A percentile compares a stretch with the other conserved stretches of the same genome.
Conservation (phyloP, 2,329 filamentous ascomycete species). For the Fusarium cicatricum region DNA sequence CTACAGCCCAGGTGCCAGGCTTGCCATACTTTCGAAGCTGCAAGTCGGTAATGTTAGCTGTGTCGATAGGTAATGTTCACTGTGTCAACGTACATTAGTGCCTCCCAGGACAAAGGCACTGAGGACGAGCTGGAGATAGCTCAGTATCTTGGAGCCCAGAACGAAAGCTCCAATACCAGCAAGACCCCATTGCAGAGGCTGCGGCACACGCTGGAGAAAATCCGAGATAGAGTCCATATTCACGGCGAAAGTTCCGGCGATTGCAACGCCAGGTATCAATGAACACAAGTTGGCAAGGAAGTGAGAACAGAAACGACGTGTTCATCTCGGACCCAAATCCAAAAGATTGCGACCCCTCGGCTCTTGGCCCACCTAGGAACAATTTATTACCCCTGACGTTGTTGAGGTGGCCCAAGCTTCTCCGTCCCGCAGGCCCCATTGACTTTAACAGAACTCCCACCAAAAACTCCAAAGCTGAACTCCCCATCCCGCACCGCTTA, state of each 20-base stretch:
- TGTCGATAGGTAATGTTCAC: background rate
- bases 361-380: conserved; percentile 11
- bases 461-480: conserved; percentile 19
- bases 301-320: background rate
- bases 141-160: conserved; percentile 63
- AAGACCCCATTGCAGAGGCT: conserved; percentile 54
- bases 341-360: conserved; percentile 36
- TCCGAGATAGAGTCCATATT: conserved; percentile 43
- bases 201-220: conserved; percentile 51
- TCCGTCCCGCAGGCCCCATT: conserved; percentile 11
- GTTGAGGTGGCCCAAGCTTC: conserved; percentile 45
- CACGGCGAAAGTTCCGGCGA: background rate
- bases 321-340: conserved; percentile 6
- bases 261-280: background rate
- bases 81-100: conserved; percentile 60
- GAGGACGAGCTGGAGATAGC: conserved; percentile 68
- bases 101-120: conserved; percentile 74
- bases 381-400: conserved; percentile 37
- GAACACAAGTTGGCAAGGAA: background rate
- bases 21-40: conserved; percentile 91
- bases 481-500: conserved; percentile 5
- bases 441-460: conserved; percentile 25
- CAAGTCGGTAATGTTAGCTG: background rate
- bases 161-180: conserved; percentile 67
- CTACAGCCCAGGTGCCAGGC: conserved; percentile 90